phyloP scores from a whole-genome alignment of 305 asterid genomes.

The Euphrasia arctica region DNA sequence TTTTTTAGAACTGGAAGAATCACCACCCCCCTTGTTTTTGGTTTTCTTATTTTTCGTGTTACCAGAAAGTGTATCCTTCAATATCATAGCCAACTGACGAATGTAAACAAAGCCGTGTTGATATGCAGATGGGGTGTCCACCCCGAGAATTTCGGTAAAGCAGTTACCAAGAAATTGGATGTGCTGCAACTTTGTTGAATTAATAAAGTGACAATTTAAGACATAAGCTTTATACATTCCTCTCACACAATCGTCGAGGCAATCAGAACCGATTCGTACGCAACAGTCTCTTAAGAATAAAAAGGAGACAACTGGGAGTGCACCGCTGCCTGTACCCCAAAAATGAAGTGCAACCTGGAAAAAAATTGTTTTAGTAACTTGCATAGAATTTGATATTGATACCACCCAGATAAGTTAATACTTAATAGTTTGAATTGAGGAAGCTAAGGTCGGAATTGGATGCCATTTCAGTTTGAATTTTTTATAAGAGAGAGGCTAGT shows the following conservation, averaged over 20 bases:
- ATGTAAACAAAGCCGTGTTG: slow-evolving; percentile 87
- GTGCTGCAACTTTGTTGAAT: slow-evolving; percentile 75
- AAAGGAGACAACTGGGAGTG: slow-evolving; percentile 85
- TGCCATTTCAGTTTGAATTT: not conserved
- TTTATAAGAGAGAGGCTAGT: not conserved
- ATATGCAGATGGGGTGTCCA: slow-evolving; percentile 75
- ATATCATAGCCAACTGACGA: slow-evolving; percentile 80
- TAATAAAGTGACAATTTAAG: slow-evolving; percentile 76
- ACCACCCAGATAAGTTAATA: slow-evolving; percentile 7
- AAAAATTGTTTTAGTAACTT: not conserved
- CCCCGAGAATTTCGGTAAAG: slow-evolving; percentile 64
- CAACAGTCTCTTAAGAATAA: slow-evolving; percentile 80
- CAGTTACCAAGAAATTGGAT: slow-evolving; percentile 89
- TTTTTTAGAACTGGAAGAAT: slow-evolving; percentile 42
- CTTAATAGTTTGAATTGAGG: slow-evolving; percentile 3
- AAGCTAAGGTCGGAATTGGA: not conserved
- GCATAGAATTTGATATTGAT: slow-evolving; percentile 11
- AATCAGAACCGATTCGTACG: slow-evolving; percentile 70
- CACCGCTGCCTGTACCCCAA: slow-evolving; percentile 95
- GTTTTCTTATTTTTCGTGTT: slow-evolving; percentile 37
- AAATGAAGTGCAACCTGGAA: slow-evolving; percentile 88
- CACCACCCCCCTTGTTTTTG: slow-evolving; percentile 56
- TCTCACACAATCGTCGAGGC: slow-evolving; percentile 77
- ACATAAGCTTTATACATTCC: slow-evolving; percentile 94
- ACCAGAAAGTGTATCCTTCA: slow-evolving; percentile 62